Percentiles rank a stretch among this genome's conserved stretches.
phyloP scores from a whole-genome alignment of 768 basidiomycete species.

The Termitomyces sp. region DNA sequence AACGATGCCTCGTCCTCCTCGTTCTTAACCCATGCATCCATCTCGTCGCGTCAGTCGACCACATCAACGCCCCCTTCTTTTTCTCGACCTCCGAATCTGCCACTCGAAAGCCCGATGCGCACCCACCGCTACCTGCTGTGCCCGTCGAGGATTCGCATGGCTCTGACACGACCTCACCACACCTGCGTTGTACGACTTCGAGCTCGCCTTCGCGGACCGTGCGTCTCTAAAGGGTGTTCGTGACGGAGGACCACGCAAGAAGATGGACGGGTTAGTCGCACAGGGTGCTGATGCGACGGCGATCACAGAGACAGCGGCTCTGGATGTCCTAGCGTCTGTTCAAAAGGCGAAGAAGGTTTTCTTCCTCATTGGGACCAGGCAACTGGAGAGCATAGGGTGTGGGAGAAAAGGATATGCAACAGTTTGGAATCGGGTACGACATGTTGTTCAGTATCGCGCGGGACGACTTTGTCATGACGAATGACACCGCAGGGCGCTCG shows the following conservation, averaged over 20 bases:
- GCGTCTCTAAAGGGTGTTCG: slow-evolving; percentile 58
- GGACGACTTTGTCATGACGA: slow-evolving; percentile 85
- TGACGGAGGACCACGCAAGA: slow-evolving; percentile 35
- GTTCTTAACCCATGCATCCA: slow-evolving; percentile 76
- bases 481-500: slow-evolving; percentile 78
- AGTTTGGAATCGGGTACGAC: slow-evolving; percentile 60
- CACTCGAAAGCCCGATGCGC: slow-evolving; percentile 43
- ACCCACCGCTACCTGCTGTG: slow-evolving; percentile 9
- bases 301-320: slow-evolving; percentile 74
- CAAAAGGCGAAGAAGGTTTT: slow-evolving; percentile 86
- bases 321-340: slow-evolving; percentile 83
- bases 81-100: slow-evolving; percentile 71
- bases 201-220: slow-evolving; percentile 66
- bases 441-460: slow-evolving; percentile 70
- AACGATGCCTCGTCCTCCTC: slow-evolving; percentile 67
- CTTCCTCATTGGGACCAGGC: slow-evolving; percentile 59
- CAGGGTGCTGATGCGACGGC: slow-evolving; percentile 29
- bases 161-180: slow-evolving; percentile 92
- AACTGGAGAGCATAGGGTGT: slow-evolving; percentile 53
- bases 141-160: slow-evolving; percentile 62
- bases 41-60: slow-evolving; percentile 82
- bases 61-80: slow-evolving; percentile 78
- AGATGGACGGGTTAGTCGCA: slow-evolving; percentile 21
- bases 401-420: slow-evolving; percentile 39
- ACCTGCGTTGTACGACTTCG: slow-evolving; percentile 74